phyloP scores from a whole-genome alignment of 139 green algal genomes.

The Coelastrella sp. region DNA sequence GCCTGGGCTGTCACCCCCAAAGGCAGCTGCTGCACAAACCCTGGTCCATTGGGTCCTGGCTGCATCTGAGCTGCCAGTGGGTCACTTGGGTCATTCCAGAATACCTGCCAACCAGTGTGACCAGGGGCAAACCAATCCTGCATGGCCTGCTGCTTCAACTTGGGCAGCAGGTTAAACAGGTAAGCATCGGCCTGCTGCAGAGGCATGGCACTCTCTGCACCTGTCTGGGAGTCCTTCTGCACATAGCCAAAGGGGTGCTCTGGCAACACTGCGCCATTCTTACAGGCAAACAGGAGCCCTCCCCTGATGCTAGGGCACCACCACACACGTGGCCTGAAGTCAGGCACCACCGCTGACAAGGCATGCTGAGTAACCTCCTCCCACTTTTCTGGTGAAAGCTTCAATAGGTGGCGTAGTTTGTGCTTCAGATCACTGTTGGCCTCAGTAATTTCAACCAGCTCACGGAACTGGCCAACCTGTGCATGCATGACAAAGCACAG shows the following conservation, averaged over 20 bases:
- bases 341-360: slow-evolving; percentile 62
- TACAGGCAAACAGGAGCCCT: slow-evolving; percentile 68
- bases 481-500: not conserved
- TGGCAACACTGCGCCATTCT: slow-evolving; percentile 65
- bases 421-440: slow-evolving; percentile 74
- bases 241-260: slow-evolving; percentile 63
- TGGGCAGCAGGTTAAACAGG: slow-evolving; percentile 58
- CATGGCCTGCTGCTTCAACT: slow-evolving; percentile 64
- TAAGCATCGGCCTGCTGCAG: slow-evolving; percentile 48
- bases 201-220: slow-evolving; percentile 2
- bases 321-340: slow-evolving; percentile 70
- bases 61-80: slow-evolving; percentile 30
- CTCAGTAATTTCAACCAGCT: slow-evolving; percentile 75
- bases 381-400: slow-evolving; percentile 76
- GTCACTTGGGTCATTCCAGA: slow-evolving; percentile 51
- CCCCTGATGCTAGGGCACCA: slow-evolving; percentile 55
- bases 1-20: slow-evolving; percentile 1
- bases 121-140: slow-evolving; percentile 62
- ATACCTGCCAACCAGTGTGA: slow-evolving; percentile 67
- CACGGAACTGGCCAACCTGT: slow-evolving; percentile 68
- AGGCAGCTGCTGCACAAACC: slow-evolving; percentile 21
- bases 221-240: not conserved
- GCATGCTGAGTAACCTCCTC: slow-evolving; percentile 69
- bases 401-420: slow-evolving; percentile 78
- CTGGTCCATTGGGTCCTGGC: slow-evolving; percentile 18